Evolutionary conservation across 164 flowering plant genomes (phyloP), one percentile per base, ranked within the genome.

Genomic region (Chimonanthus salicifolius): DNA sequence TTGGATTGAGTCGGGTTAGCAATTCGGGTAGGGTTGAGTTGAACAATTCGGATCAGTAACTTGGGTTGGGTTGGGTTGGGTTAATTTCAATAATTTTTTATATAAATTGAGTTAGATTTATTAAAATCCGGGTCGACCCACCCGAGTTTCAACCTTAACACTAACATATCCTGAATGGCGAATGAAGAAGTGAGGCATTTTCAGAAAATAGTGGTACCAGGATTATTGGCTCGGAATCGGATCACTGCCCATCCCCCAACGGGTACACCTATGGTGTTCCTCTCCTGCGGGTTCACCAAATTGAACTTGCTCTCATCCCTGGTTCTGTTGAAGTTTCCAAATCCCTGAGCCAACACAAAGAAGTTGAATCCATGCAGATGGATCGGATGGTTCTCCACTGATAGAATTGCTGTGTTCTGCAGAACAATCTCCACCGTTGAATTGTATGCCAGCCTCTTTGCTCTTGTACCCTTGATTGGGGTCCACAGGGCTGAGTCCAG

Each of bases 191-290:
- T 33, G 33, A 33, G 33, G 33, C 33, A 33, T 33, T 33, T 33
- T 33, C 33, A 33, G 33, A 33, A 33, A 33, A 33, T 33, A 33
- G 33, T 33, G 33, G 33, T 58, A 88, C 90, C 92, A 71, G 91
- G 89, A 83, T 91, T 89, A 58, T 88, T 77, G 2, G 94, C 92
- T 5, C 6, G 69, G 82, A 91, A 90, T 76, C 97, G 77, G 71
- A 92, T 78, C 44, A 80, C 92, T 6, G 93, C 92, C 97, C 97
- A 92, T 7, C 97, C 97, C 5, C 93, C 93, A 3, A 76, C 85
- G 0, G 97, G 97, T 0, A 92, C 94, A 1, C 69, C 93, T 8
- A 92, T 81, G 51, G 97, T 92, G 83, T 89, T 92, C 0, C 94
- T 84, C n/a, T 71, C 69, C 71, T 87, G 94, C 2, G 94, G 91